Evolutionary conservation across 768 basidiomycete genomes (phyloP).

Genomic region (Brasilioporus rufonigricans): DNA sequence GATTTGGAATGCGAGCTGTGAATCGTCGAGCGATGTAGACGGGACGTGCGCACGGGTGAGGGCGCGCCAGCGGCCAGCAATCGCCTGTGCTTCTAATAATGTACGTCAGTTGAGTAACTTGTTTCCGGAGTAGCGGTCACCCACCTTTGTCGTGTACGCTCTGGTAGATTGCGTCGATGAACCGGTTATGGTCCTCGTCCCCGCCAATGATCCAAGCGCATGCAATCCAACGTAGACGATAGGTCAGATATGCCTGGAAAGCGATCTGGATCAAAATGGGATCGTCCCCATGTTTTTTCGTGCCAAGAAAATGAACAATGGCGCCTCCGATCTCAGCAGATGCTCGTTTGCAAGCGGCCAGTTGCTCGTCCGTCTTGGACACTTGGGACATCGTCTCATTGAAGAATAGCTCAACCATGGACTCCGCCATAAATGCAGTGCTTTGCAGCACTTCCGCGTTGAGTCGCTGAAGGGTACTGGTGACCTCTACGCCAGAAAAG

Average conservation of each 20-base stretch:
- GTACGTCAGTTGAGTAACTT: not conserved
- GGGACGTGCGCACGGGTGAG: constrained; percentile 36
- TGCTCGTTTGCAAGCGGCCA: constrained; percentile 22
- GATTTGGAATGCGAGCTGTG: constrained; percentile 24
- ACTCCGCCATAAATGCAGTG: constrained; percentile 46
- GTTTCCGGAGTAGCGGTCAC: constrained; percentile 1
- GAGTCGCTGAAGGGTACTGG: constrained; percentile 41
- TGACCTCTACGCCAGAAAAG: constrained; percentile 45
- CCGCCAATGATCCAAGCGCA: constrained; percentile 31
- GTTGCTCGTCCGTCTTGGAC: constrained; percentile 21
- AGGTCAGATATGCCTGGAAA: constrained; percentile 31
- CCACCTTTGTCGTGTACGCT: constrained; percentile 37
- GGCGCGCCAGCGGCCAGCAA: constrained; percentile 45
- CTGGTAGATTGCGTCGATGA: constrained; percentile 32
- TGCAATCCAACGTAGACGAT: constrained; percentile 28
- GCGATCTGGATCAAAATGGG: constrained; percentile 38
- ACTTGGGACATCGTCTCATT: constrained; percentile 14
- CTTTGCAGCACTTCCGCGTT: constrained; percentile 49
- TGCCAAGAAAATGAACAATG: constrained; percentile 28
- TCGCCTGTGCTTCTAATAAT: constrained; percentile 40
- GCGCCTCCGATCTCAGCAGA: constrained; percentile 18
- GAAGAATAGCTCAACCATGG: constrained; percentile 43
- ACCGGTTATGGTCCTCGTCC: constrained; percentile 19
- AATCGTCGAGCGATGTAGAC: constrained; percentile 18
- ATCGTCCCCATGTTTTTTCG: constrained; percentile 31